A percentile compares a stretch with the other conserved stretches of the same genome.
Evolutionary conservation across 305 asterid genomes (phyloP).

Genomic region (Stenogyne calaminthoides): DNA sequence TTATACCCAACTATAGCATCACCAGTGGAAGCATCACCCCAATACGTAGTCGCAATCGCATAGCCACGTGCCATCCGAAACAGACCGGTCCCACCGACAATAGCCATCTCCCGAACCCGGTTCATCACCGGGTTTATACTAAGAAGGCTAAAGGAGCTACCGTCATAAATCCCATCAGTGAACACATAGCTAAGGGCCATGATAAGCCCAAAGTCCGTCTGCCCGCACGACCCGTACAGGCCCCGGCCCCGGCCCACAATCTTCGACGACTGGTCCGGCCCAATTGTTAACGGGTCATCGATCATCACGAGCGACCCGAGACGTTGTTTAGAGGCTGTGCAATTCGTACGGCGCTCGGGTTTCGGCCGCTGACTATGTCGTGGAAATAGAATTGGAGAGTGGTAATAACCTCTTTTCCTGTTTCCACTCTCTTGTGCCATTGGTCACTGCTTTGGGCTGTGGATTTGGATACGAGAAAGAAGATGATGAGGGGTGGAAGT

Average conservation of each 20-base stretch:
- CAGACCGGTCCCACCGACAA: constrained; percentile 88
- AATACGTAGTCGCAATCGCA: constrained; percentile 60
- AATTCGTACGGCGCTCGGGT: constrained; percentile 48
- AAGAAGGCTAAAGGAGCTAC: constrained; percentile 74
- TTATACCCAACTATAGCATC: constrained; percentile 87
- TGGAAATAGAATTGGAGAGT: constrained; percentile 73
- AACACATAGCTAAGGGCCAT: constrained; percentile 66
- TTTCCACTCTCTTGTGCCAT: constrained; percentile 59
- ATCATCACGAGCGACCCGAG: constrained; percentile 53
- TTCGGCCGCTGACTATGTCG: constrained; percentile 56
- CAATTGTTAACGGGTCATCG: constrained; percentile 63
- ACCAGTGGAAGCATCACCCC: constrained; percentile 43
- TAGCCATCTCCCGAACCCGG: constrained; percentile 74
- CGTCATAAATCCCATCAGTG: constrained; percentile 55
- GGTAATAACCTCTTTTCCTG: constrained; percentile 54
- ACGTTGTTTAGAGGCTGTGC: constrained; percentile 44
- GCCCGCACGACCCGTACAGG: constrained; percentile 65
- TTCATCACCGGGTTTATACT: constrained; percentile 50
- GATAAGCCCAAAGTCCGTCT: constrained; percentile 51
- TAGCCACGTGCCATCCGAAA: constrained; percentile 82
- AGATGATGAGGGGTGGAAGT: background rate
- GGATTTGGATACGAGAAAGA: background rate
- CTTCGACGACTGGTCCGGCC: constrained; percentile 57
- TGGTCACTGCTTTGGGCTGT: constrained; percentile 38
- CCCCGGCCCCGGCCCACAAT: constrained; percentile 71